Evolutionary conservation across 495 filamentous ascomycete genomes (phyloP).

Genomic region (Aspergillus steynii): DNA sequence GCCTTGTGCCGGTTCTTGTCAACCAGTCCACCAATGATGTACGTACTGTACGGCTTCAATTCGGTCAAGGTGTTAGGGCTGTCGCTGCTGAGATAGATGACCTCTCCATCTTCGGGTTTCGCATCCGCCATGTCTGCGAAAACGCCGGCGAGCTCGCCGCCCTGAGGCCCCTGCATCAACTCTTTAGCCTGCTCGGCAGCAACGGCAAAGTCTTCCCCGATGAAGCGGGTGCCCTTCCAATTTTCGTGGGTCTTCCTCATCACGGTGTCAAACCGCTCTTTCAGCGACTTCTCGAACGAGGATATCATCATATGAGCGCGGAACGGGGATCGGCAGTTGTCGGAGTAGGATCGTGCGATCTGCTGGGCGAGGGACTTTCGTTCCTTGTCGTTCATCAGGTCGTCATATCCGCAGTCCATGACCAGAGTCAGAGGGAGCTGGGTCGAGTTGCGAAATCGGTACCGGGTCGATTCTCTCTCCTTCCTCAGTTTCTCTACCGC

Average conservation of each 20-base stretch:
- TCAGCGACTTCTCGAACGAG: conserved; percentile 73
- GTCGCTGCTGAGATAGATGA: conserved; percentile 89
- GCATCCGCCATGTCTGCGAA: conserved; percentile 46
- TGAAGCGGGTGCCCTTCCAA: conserved; percentile 77
- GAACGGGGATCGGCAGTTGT: conserved; percentile 68
- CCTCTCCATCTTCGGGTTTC: conserved; percentile 50
- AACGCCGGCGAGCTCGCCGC: conserved; percentile 55
- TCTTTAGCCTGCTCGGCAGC: conserved; percentile 60
- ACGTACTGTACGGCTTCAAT: conserved; percentile 80
- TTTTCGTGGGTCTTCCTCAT: conserved; percentile 64
- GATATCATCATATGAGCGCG: conserved; percentile 70
- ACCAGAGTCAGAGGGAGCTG: conserved; percentile 75
- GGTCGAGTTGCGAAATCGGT: conserved; percentile 36
- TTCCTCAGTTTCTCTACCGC: conserved; percentile 36
- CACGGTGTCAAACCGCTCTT: conserved; percentile 74
- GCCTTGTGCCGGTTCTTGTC: conserved; percentile 96
- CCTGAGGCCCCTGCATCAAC: conserved; percentile 55
- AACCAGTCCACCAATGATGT: conserved; percentile 92
- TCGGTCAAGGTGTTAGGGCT: conserved; percentile 76
- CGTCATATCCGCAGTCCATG: conserved; percentile 90
- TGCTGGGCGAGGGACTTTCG: conserved; percentile 78
- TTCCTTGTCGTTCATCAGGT: conserved; percentile 83
- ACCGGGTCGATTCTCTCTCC: conserved; percentile 29
- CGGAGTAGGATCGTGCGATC: conserved; percentile 83
- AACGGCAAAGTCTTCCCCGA: conserved; percentile 66